phyloP scores from a whole-genome alignment of 345 rosid genomes.

The Linum tenue region DNA sequence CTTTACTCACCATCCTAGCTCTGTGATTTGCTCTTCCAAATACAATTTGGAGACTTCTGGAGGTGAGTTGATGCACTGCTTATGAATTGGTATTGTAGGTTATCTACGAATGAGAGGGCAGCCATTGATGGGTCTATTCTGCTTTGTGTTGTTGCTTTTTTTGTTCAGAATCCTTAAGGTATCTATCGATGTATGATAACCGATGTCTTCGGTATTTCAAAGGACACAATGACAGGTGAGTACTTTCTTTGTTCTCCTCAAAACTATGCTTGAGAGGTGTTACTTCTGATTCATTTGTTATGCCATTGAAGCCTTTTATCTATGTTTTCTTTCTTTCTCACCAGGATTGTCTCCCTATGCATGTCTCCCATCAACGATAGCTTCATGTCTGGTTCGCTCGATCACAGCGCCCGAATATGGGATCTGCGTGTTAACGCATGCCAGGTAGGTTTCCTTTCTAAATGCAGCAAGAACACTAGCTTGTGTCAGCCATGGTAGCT shows the following conservation, averaged over 20 bases:
- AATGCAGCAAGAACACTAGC: background rate
- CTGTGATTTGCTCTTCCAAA: constrained; percentile 81
- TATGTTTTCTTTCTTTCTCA: constrained; percentile 14
- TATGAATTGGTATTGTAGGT: background rate
- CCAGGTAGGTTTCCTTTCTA: constrained; percentile 56
- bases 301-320: constrained; percentile 6
- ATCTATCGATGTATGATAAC: constrained; percentile 93
- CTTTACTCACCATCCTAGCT: constrained; percentile 94
- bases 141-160: constrained; percentile 10
- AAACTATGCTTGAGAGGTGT: background rate
- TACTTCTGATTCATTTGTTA: background rate
- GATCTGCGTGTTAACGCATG: constrained; percentile 99
- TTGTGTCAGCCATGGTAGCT: background rate
- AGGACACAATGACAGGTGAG: constrained; percentile 86
- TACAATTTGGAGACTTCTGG: constrained; percentile 68
- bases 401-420: constrained; percentile 88
- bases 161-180: constrained; percentile 69
- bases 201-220: constrained; percentile 94
- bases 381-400: constrained; percentile 98
- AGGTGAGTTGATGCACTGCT: constrained; percentile 34
- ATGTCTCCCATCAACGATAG: constrained; percentile 96
- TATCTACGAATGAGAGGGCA: background rate
- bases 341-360: constrained; percentile 89
- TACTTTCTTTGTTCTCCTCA: background rate
- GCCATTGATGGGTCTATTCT: background rate